Conservation (phyloP, 345 rosid species). For the Acer saccharum region DNA sequence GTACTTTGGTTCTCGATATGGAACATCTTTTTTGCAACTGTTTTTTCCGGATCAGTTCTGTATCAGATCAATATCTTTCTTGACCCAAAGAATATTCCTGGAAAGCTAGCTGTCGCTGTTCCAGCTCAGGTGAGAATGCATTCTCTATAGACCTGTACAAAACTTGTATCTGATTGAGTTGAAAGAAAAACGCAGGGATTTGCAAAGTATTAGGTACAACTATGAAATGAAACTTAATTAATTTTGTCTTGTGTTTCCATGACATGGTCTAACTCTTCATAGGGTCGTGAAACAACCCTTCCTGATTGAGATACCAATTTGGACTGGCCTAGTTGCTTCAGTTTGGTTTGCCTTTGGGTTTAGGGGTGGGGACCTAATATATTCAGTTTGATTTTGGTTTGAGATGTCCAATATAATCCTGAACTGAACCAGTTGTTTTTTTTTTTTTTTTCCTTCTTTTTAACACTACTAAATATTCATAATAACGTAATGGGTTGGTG, state of each 20-base stretch:
- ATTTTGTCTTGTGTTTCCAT: neutral
- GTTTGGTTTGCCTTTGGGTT: constrained; percentile 11
- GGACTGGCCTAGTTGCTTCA: constrained; percentile 4
- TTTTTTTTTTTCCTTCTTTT: neutral
- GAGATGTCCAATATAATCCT: neutral
- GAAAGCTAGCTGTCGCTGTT: constrained; percentile 78
- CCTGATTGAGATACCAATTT: neutral
- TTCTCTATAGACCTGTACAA: neutral
- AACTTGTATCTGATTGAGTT: neutral
- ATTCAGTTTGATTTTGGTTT: neutral
- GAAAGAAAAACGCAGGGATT: neutral
- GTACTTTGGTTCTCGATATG: constrained; percentile 96
- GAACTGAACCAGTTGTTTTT: neutral
- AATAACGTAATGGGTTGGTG: neutral
- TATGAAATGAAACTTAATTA: neutral
- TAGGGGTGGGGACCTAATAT: constrained; percentile 3
- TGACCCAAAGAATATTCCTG: constrained; percentile 71
- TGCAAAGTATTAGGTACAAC: neutral
- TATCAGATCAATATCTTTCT: constrained; percentile 63
- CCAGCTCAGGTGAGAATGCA: constrained; percentile 81
- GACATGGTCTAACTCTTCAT: neutral
- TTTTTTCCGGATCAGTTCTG: constrained; percentile 83
- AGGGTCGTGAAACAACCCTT: neutral
- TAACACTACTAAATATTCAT: constrained; percentile 3
- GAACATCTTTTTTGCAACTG: constrained; percentile 92